Evolutionary conservation across 2,329 filamentous ascomycete genomes (phyloP).

Genomic region (Neonectria punicea): DNA sequence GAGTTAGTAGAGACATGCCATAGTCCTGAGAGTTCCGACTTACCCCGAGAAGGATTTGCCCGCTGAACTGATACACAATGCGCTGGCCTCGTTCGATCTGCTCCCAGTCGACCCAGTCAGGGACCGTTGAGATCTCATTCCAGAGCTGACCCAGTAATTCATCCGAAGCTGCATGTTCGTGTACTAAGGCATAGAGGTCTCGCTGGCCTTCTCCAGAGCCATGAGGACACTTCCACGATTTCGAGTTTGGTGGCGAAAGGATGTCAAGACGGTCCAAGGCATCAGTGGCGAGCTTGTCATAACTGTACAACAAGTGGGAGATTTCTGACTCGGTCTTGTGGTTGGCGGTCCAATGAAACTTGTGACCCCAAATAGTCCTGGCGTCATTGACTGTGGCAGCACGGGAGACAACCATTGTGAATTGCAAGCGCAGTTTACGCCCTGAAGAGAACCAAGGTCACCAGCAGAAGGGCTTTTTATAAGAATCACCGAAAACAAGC

Average conservation of each 20-base stretch:
- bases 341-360: slow-evolving; percentile 74
- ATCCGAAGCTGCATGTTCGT: slow-evolving; percentile 67
- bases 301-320: slow-evolving; percentile 69
- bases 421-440: neutral
- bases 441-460: neutral
- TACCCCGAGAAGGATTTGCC: slow-evolving; percentile 69
- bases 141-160: slow-evolving; percentile 67
- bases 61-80: slow-evolving; percentile 81
- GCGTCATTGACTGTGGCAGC: slow-evolving; percentile 17
- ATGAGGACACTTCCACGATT: slow-evolving; percentile 44
- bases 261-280: slow-evolving; percentile 72
- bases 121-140: slow-evolving; percentile 73
- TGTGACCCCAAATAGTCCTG: slow-evolving; percentile 52
- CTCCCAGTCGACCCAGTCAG: slow-evolving; percentile 81
- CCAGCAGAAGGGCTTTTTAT: slow-evolving; percentile 5
- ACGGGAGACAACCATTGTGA: slow-evolving; percentile 24
- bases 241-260: slow-evolving; percentile 56
- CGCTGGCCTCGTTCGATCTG: slow-evolving; percentile 80
- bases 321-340: slow-evolving; percentile 71
- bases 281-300: slow-evolving; percentile 75
- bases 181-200: slow-evolving; percentile 73
- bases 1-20: neutral
- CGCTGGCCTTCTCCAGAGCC: slow-evolving; percentile 48
- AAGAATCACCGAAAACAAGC: neutral
- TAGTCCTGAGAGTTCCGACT: slow-evolving; percentile 22